These are phyloP conservation scores for Pyricularia grisea DNA, from an alignment of 2,329 filamentous ascomycete species.

Conservation along the genomic window DNA sequence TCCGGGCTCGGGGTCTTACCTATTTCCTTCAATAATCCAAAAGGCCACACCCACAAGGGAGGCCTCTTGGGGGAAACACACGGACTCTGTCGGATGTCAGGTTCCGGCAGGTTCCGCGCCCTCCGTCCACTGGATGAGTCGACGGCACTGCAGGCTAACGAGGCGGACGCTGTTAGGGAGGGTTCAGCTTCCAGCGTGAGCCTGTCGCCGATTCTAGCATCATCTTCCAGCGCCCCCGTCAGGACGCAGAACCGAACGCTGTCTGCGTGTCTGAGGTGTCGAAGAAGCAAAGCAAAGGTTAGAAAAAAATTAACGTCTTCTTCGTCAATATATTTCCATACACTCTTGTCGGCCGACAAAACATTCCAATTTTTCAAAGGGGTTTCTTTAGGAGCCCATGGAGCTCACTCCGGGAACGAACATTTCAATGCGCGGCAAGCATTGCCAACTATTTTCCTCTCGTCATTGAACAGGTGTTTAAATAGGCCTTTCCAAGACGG, in stretches of 20 bases:
- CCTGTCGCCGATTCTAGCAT: not conserved
- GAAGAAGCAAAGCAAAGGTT: slow-evolving; percentile 2
- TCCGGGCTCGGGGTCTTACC: not conserved
- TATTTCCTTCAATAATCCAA: not conserved
- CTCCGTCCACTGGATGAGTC: not conserved
- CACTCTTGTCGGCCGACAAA: no score
- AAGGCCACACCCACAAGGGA: not conserved
- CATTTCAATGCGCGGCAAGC: not conserved
- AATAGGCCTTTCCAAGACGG: not conserved
- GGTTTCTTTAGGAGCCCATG: not conserved
- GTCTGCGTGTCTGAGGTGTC: slow-evolving; percentile 1
- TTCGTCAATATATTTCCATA: not conserved
- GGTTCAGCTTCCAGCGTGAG: not conserved
- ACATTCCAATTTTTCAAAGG: not conserved
- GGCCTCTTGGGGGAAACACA: not conserved
- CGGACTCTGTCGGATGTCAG: not conserved
- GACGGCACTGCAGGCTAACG: not conserved
- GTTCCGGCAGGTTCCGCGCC: not conserved
- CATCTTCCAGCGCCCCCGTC: not conserved
- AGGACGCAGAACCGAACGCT: not conserved
- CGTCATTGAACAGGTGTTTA: not conserved
- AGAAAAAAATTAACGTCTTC: not conserved
- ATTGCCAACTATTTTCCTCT: not conserved
- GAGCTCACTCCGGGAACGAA: not conserved
- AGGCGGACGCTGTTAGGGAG: not conserved